phyloP scores from a whole-genome alignment of 2,329 filamentous ascomycete genomes.

The Calycina marina region DNA sequence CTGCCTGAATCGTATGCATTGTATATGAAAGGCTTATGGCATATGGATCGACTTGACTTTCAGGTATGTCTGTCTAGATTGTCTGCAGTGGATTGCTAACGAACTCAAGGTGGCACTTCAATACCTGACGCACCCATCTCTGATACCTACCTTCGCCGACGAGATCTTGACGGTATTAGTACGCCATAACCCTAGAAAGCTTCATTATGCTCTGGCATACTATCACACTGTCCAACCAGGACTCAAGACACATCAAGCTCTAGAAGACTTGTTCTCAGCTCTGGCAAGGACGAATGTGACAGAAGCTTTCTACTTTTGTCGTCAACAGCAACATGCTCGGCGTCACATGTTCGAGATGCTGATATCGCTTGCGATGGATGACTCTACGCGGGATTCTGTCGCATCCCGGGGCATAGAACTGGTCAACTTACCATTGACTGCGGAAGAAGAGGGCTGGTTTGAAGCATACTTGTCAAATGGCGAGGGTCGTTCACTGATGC shows the following conservation, averaged over 20 bases:
- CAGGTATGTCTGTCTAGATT: conserved; percentile 31
- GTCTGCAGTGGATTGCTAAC: conserved; percentile 12
- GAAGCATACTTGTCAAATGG: conserved; percentile 51
- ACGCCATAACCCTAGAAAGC: conserved; percentile 42
- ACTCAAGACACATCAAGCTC: conserved; percentile 45
- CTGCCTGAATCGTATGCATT: conserved; percentile 65
- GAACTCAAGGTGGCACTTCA: conserved; percentile 46
- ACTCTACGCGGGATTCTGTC: conserved; percentile 24
- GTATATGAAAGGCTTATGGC: conserved; percentile 72
- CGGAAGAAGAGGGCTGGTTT: conserved; percentile 60
- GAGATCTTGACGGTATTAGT: conserved; percentile 63
- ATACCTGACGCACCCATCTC: conserved; percentile 63
- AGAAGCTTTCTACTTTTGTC: conserved; percentile 61
- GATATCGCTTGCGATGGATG: conserved; percentile 40
- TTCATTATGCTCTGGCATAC: conserved; percentile 66
- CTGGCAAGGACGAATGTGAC: conserved; percentile 52
- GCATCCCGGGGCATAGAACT: conserved; percentile 52
- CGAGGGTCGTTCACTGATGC: conserved; percentile 47
- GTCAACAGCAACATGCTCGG: conserved; percentile 47
- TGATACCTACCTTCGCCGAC: conserved; percentile 69
- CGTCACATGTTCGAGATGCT: conserved; percentile 53
- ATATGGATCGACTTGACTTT: conserved; percentile 60
- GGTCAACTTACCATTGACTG: conserved; percentile 56
- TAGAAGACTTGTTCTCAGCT: conserved; percentile 54
- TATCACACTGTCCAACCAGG: conserved; percentile 63